A percentile compares a stretch with the other conserved stretches of the same genome.
These are phyloP conservation scores for Trametes punicea DNA, from an alignment of 768 basidiomycete genomes.

Conservation along the genomic window DNA sequence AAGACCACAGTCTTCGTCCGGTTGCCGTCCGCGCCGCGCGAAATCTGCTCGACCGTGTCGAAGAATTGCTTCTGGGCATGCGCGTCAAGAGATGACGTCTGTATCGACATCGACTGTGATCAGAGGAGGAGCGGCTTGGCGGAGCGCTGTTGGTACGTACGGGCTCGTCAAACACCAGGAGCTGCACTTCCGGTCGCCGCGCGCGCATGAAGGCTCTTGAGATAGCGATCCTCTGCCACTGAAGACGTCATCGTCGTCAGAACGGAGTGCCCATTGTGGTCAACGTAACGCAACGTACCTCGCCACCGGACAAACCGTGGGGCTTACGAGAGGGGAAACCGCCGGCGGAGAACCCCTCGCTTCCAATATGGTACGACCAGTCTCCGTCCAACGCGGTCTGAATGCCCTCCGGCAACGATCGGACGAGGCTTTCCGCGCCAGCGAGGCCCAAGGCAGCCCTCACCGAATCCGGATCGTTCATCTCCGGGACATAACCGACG, in stretches of 20 bases:
- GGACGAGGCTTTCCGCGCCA: conserved; percentile 64
- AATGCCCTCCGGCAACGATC: conserved; percentile 66
- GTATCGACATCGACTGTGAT: neutral
- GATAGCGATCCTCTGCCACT: conserved; percentile 89
- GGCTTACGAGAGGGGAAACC: conserved; percentile 34
- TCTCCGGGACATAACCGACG: conserved; percentile 67
- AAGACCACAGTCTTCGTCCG: conserved; percentile 72
- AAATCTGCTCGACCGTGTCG: conserved; percentile 67
- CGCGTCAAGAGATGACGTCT: conserved; percentile 81
- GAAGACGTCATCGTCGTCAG: conserved; percentile 1
- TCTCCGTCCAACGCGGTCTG: conserved; percentile 68
- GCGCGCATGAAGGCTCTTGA: conserved; percentile 87
- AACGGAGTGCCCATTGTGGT: neutral
- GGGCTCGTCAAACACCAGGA: conserved; percentile 84
- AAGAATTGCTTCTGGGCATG: conserved; percentile 79
- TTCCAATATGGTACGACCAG: conserved; percentile 44
- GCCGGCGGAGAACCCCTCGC: conserved; percentile 19
- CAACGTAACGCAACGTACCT: conserved; percentile 45
- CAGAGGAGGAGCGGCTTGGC: neutral
- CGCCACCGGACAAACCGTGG: conserved; percentile 80
- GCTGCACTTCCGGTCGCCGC: conserved; percentile 66
- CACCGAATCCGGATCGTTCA: conserved; percentile 55
- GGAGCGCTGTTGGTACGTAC: conserved; percentile 37
- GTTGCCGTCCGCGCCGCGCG: conserved; percentile 52
- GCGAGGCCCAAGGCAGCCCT: conserved; percentile 66